phyloP scores from a whole-genome alignment of 371 early-diverging fungal species.

The Mucor piriformis region DNA sequence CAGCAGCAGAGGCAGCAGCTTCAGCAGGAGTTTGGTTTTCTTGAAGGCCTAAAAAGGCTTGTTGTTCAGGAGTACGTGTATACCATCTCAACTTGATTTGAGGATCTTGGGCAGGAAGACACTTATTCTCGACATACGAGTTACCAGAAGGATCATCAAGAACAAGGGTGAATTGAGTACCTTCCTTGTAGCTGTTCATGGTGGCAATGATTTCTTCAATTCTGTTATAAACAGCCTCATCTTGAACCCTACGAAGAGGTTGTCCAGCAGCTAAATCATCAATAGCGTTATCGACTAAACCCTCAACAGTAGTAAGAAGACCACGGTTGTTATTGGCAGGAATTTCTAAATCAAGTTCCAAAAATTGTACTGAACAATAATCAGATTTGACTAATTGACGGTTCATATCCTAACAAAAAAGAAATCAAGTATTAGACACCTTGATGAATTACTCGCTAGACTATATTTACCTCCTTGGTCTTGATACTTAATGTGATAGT shows the following conservation, averaged over 20 bases:
- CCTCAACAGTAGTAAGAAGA: slow-evolving; percentile 88
- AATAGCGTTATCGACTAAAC: slow-evolving; percentile 75
- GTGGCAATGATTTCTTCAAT: slow-evolving; percentile 74
- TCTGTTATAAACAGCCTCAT: slow-evolving; percentile 69
- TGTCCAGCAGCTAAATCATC: slow-evolving; percentile 83
- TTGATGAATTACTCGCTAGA: no score
- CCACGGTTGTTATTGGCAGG: slow-evolving; percentile 81
- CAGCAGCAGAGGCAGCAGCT: slow-evolving; percentile 15
- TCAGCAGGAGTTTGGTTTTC: slow-evolving; percentile 50
- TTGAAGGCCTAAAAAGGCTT: slow-evolving; percentile 74
- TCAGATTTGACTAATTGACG: slow-evolving; percentile 93
- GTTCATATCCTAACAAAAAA: slow-evolving; percentile 84
- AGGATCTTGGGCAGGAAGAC: slow-evolving; percentile 77
- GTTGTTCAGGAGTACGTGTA: slow-evolving; percentile 78
- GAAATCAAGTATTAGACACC: no score
- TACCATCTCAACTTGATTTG: slow-evolving; percentile 70
- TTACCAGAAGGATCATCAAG: slow-evolving; percentile 95
- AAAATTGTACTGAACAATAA: slow-evolving; percentile 76
- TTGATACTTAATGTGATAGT: slow-evolving; percentile 64
- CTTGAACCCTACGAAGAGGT: slow-evolving; percentile 70
- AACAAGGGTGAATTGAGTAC: slow-evolving; percentile 69
- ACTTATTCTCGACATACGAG: slow-evolving; percentile 84
- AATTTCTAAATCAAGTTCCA: slow-evolving; percentile 88
- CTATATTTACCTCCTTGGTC: slow-evolving; percentile 50
- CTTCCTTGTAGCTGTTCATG: slow-evolving; percentile 61